These are phyloP conservation scores for Macrocystidia cucumis DNA, from an alignment of 1,284 basidiomycete genomes.

Conservation along the genomic window DNA sequence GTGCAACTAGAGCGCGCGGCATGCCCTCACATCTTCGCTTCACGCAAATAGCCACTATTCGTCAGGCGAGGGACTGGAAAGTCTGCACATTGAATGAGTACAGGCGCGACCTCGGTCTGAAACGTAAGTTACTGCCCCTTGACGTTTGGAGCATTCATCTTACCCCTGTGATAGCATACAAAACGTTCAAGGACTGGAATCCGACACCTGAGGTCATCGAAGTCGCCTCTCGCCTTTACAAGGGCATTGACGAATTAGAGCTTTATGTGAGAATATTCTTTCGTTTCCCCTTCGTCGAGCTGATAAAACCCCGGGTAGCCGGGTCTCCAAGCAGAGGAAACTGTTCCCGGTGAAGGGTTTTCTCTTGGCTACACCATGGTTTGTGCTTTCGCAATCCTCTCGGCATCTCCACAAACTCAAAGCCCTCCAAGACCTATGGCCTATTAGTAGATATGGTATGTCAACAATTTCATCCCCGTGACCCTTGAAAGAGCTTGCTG, in stretches of 20 bases:
- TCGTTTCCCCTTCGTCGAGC: not conserved
- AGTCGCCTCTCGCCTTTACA: constrained; percentile 12
- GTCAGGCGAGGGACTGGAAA: constrained; percentile 11
- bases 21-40: constrained; percentile 5
- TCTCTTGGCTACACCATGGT: constrained; percentile 15
- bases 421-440: constrained; percentile 10
- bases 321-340: constrained; percentile 13
- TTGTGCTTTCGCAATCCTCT: not conserved
- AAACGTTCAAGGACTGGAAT: constrained; percentile 14
- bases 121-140: constrained; percentile 8
- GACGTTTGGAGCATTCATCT: not conserved
- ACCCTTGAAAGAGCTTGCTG: constrained; percentile 8
- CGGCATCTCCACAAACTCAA: too few relatives aligned
- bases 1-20: constrained; percentile 6
- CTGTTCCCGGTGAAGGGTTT: constrained; percentile 9
- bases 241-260: constrained; percentile 15
- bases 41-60: constrained; percentile 7
- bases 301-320: constrained; percentile 6
- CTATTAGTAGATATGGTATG: constrained; percentile 13
- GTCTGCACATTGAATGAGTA: constrained; percentile 14
- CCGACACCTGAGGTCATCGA: constrained; percentile 9
- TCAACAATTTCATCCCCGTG: not conserved
- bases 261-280: constrained; percentile 13
- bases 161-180: constrained; percentile 7
- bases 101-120: constrained; percentile 11